Percentiles rank a stretch among this genome's conserved stretches.
Evolutionary conservation across 805 yeast species (phyloP).

Genomic region (Debaryomyces castellii): DNA sequence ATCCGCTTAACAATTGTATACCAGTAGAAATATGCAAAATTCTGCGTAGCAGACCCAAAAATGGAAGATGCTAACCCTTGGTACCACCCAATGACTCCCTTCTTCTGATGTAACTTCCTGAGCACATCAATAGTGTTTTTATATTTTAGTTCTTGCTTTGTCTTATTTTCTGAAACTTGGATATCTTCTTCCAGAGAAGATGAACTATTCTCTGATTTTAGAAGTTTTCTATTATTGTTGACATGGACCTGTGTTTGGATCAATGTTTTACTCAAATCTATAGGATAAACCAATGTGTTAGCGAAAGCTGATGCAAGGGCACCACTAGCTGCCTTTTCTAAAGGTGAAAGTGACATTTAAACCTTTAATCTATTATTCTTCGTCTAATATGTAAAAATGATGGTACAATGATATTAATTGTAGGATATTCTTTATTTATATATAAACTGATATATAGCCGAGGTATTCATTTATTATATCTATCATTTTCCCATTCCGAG

Average conservation of each 20-base stretch:
- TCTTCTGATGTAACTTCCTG: conserved; percentile 50
- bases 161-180: conserved; percentile 7
- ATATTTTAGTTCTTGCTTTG: conserved; percentile 39
- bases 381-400: background rate
- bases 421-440: background rate
- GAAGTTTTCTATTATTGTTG: conserved; percentile 8
- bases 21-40: conserved; percentile 86
- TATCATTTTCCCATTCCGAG: background rate
- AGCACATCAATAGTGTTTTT: conserved; percentile 64
- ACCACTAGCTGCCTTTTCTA: conserved; percentile 81
- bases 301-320: conserved; percentile 82
- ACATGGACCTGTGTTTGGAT: conserved; percentile 66
- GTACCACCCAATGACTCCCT: conserved; percentile 70
- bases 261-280: conserved; percentile 74
- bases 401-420: background rate
- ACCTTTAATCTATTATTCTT: background rate
- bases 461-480: background rate
- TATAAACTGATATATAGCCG: background rate
- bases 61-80: conserved; percentile 69
- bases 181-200: conserved; percentile 6
- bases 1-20: conserved; percentile 67
- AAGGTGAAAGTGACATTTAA: conserved; percentile 54
- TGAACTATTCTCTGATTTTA: background rate
- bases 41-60: conserved; percentile 71
- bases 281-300: conserved; percentile 74